A percentile compares a stretch with the other conserved stretches of the same genome.
These are phyloP conservation scores for Pseudogymnoascus sp. DNA, from an alignment of 2,329 filamentous ascomycete species.

Conservation along the genomic window DNA sequence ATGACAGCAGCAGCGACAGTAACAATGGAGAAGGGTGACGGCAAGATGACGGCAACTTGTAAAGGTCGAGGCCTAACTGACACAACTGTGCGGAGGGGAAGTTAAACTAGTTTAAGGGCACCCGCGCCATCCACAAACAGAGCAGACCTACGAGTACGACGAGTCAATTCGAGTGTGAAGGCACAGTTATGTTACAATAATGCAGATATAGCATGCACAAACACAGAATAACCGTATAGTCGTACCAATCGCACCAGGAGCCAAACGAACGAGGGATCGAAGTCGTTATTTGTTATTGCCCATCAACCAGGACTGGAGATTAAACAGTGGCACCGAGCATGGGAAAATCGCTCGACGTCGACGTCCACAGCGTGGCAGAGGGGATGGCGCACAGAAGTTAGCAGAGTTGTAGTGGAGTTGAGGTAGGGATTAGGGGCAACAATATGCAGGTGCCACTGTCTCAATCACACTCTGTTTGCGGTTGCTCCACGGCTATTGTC, in stretches of 20 bases:
- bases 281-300: neutral
- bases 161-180: neutral
- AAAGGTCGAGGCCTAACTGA: neutral
- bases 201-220: neutral
- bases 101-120: slow-evolving; percentile 1
- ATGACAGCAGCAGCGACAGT: neutral
- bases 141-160: neutral
- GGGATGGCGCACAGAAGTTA: slow-evolving; percentile 2
- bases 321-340: neutral
- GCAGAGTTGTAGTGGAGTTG: neutral
- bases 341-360: neutral
- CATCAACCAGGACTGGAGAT: neutral
- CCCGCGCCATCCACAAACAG: slow-evolving; percentile 2
- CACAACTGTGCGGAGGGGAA: neutral
- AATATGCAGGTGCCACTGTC: slow-evolving; percentile 1
- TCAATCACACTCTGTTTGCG: slow-evolving; percentile 2
- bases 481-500: neutral
- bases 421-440: neutral
- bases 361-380: neutral
- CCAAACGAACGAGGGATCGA: neutral
- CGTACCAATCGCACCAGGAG: neutral
- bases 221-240: neutral
- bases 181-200: neutral
- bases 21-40: slow-evolving; percentile 1
- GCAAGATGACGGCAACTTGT: neutral